phyloP scores from a whole-genome alignment of 495 filamentous ascomycete species.

The Penicillium atrosanguineum region DNA sequence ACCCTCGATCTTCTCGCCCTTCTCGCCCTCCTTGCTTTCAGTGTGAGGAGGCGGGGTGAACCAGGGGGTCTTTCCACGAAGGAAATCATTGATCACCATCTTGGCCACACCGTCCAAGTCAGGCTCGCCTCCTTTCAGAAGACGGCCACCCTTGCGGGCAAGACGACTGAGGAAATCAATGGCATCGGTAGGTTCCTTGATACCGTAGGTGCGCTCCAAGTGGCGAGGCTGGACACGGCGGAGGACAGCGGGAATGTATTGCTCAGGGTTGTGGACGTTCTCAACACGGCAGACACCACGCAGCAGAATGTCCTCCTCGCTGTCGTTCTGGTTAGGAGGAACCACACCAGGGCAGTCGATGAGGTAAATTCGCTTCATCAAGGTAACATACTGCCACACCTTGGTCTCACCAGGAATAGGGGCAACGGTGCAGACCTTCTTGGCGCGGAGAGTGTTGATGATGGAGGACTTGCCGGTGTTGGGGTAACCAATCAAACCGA shows the following conservation, averaged over 20 bases:
- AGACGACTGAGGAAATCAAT: conserved; percentile 84
- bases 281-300: conserved; percentile 90
- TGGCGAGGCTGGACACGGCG: conserved; percentile 78
- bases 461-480: conserved; percentile 90
- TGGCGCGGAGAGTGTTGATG: conserved; percentile 88
- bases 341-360: conserved; percentile 98
- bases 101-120: conserved; percentile 93
- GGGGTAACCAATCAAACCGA: conserved; percentile 84
- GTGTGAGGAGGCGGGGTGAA: conserved; percentile 75
- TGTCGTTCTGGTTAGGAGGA: conserved; percentile 78
- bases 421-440: conserved; percentile 91
- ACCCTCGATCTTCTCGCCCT: conserved; percentile 54
- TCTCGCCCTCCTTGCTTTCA: conserved; percentile 49
- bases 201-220: conserved; percentile 87
- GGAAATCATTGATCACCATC: conserved; percentile 93
- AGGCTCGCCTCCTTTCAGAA: conserved; percentile 86
- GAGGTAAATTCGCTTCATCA: conserved; percentile 96
- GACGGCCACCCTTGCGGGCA: conserved; percentile 79
- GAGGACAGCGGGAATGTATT: conserved; percentile 86
- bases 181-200: conserved; percentile 64
- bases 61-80: conserved; percentile 94
- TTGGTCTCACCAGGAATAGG: conserved; percentile 92
- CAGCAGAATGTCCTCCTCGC: conserved; percentile 83
- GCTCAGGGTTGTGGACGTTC: conserved; percentile 91
- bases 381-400: conserved; percentile 95